phyloP scores from a whole-genome alignment of 2,329 filamentous ascomycete species.

The Cytospora mali region DNA sequence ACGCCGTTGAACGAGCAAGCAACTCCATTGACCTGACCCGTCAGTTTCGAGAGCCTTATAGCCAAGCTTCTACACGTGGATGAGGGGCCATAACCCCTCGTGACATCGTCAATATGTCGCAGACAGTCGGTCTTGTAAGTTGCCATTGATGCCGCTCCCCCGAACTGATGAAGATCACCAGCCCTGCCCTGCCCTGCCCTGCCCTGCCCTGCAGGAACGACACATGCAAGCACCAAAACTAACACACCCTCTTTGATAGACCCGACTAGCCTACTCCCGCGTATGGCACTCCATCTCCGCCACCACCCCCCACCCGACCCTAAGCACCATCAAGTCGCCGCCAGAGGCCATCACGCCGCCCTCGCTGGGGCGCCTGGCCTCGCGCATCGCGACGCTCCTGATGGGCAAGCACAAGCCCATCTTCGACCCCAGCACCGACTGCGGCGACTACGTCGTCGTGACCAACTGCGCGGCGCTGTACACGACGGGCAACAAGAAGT shows the following conservation, averaged over 20 bases:
- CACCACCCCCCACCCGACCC: constrained; percentile 64
- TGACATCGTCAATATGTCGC: constrained; percentile 64
- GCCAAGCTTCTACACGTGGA: constrained; percentile 26
- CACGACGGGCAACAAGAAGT: constrained; percentile 88
- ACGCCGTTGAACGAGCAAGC: not conserved
- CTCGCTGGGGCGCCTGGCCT: constrained; percentile 86
- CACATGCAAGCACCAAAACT: not conserved
- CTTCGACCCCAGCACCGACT: constrained; percentile 95
- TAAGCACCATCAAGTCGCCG: constrained; percentile 56
- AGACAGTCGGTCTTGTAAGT: constrained; percentile 74
- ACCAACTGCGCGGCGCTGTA: constrained; percentile 85
- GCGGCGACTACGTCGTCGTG: constrained; percentile 97
- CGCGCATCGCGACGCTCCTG: constrained; percentile 79
- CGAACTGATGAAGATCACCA: not conserved
- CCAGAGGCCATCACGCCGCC: constrained; percentile 62
- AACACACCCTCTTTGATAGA: constrained; percentile 54
- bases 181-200: constrained; percentile 4
- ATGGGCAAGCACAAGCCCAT: constrained; percentile 99
- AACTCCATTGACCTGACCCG: constrained; percentile 1
- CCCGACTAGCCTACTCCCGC: constrained; percentile 92
- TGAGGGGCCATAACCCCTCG: constrained; percentile 38
- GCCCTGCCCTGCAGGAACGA: constrained; percentile 21
- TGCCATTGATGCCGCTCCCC: constrained; percentile 26
- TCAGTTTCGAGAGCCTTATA: not conserved
- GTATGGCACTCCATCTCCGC: constrained; percentile 89